Base-by-base conservation (phyloP, 2,329 filamentous ascomycete genomes). In the Fusarium sp. region DNA sequence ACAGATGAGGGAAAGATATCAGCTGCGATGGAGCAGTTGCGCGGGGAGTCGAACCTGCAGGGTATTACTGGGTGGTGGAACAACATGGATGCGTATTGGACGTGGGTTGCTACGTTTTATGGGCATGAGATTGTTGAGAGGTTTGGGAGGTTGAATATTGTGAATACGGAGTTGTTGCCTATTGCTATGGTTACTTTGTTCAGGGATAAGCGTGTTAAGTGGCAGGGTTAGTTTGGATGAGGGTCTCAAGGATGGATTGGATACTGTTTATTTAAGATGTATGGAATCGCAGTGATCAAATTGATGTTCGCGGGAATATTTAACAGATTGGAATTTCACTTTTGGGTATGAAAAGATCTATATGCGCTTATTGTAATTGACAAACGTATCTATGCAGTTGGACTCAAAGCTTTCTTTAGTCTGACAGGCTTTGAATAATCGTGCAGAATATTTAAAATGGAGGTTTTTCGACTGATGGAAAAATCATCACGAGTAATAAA, bases 171-270 rank as follows among this genome's bases (percentile, higher is more conserved):
- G 4, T 58, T 85, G 53, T 69, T 87, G 77, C 86, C 85, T 4
- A 85, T 85, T 78, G 86, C 85, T 0, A 83, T 87, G 84, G 84
- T 87, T 10, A 79, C 77, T 17, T 79, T 86, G 57, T 83, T 87
- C 42, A 81, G 82, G 66, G 80, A 85, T 50, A 85, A 82, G 78
- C 79, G 83, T 54, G 81, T 87, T 2, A 81, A 79, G 36, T 87
- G 85, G 85, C 79, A 85, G 58, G 64, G 48, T 11, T 66, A 70
- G 44, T 20, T n/a, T 28, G 17, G 15, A 17, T 24, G 3, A 3
- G 4, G 4, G 5, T 8, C 1, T 17, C 1, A 4, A 20, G 15
- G 6, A 36, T 13, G 28, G 2, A 12, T 26, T 39, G 20, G 20
- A 22, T 30, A 36, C 7, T 35, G 2, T 12, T 17, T 11, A 3